Percentiles rank a stretch among this genome's conserved stretches.
Evolutionary conservation across 192 early-diverging fungal genomes (phyloP).

Genomic region (Irineochytrium annulatum): DNA sequence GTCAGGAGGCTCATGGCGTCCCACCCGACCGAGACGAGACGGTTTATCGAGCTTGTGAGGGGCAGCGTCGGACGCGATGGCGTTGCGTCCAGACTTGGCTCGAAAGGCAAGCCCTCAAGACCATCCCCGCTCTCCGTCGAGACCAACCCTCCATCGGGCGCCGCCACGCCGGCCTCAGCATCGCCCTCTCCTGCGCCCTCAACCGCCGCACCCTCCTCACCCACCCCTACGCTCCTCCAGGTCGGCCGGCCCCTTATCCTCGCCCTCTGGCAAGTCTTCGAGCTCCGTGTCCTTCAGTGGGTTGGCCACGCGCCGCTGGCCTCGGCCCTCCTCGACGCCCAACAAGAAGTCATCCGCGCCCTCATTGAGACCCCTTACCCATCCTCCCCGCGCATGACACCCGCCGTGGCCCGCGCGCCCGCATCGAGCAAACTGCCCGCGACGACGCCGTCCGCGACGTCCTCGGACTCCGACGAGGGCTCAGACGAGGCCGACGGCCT

Average conservation of each 20-base stretch:
- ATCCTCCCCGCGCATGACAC: not conserved
- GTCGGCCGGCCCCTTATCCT: slow-evolving; percentile 48
- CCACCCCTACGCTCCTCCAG: slow-evolving; percentile 7
- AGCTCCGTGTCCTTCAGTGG: slow-evolving; percentile 48
- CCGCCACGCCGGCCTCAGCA: slow-evolving; percentile 20
- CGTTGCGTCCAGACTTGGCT: not conserved
- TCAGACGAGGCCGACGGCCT: slow-evolving; percentile 14
- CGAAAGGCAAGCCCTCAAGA: not conserved
- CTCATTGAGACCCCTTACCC: slow-evolving; percentile 23
- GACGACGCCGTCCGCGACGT: not conserved
- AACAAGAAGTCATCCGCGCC: slow-evolving; percentile 38
- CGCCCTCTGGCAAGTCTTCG: slow-evolving; percentile 56
- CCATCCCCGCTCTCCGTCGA: slow-evolving; percentile 8
- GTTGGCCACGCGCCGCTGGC: slow-evolving; percentile 39
- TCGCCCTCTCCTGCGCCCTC: not conserved
- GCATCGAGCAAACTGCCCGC: not conserved
- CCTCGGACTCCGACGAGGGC: slow-evolving; percentile 6
- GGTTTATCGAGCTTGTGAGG: slow-evolving; percentile 37
- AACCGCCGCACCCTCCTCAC: not conserved
- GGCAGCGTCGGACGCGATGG: slow-evolving; percentile 6
- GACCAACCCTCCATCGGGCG: slow-evolving; percentile 12
- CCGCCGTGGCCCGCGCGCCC: not conserved
- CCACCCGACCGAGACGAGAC: slow-evolving; percentile 37
- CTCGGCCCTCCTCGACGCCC: slow-evolving; percentile 37
- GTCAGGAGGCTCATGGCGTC: slow-evolving; percentile 30